A percentile compares a stretch with the other conserved stretches of the same genome.
phyloP scores from a whole-genome alignment of 202 grass and related monocot genomes.

The Setaria italica region DNA sequence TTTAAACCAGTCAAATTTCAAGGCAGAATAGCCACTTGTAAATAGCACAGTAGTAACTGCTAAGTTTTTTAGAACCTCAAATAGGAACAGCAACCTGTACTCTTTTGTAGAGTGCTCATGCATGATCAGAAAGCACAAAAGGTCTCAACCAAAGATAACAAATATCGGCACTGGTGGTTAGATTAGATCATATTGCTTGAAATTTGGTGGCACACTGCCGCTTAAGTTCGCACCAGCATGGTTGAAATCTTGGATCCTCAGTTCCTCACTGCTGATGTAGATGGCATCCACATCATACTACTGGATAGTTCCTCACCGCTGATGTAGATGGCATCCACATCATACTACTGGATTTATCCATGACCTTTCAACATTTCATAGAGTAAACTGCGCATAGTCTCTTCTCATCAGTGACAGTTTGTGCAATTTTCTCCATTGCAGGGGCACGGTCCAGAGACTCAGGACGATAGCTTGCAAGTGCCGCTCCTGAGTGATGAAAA shows the following conservation, averaged over 20 bases:
- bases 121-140: no score
- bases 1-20: no score
- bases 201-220: not conserved
- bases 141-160: no score
- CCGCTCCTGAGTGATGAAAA: conserved; percentile 50
- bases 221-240: not conserved
- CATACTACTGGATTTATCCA: not conserved
- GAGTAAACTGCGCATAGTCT: not conserved
- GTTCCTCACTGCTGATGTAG: not conserved
- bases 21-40: no score
- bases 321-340: not conserved
- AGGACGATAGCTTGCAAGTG: conserved; percentile 40
- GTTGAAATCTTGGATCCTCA: not conserved
- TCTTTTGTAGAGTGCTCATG: no score
- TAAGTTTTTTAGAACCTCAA: no score
- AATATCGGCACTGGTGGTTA: no score
- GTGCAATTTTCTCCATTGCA: not conserved
- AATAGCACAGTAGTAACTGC: no score
- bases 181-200: no score
- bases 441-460: not conserved
- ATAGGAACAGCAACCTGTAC: no score
- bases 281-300: not conserved
- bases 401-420: not conserved
- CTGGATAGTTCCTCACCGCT: not conserved
- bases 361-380: not conserved